Percentiles rank a stretch among this genome's conserved stretches.
phyloP scores from a whole-genome alignment of 1,284 basidiomycete genomes.

The Vanrija humicola region DNA sequence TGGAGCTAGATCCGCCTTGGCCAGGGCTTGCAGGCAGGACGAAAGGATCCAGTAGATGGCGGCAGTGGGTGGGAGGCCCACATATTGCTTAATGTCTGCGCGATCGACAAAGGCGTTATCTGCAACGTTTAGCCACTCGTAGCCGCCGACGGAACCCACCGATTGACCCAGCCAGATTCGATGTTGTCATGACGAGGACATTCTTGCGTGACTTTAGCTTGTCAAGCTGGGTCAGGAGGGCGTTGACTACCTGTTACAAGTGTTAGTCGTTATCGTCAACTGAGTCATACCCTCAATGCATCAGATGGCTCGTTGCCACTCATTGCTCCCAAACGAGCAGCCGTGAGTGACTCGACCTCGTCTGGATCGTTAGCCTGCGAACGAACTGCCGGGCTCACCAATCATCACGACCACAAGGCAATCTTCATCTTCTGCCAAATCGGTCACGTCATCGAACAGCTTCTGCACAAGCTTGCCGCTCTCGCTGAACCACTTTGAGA shows the following conservation, averaged over 20 bases:
- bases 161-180: constrained; percentile 90
- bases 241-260: constrained; percentile 82
- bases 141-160: constrained; percentile 54
- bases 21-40: constrained; percentile 75
- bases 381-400: constrained; percentile 53
- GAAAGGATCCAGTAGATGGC: constrained; percentile 93
- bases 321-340: constrained; percentile 88
- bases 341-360: constrained; percentile 94
- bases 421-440: constrained; percentile 81
- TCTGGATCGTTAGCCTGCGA: constrained; percentile 54
- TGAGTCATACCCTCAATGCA: constrained; percentile 68
- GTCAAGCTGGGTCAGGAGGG: constrained; percentile 92
- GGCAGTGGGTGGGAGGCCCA: constrained; percentile 81
- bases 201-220: constrained; percentile 90
- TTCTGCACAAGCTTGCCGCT: constrained; percentile 96
- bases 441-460: constrained; percentile 81
- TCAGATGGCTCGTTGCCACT: constrained; percentile 92
- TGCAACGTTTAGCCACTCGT: constrained; percentile 37
- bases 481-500: constrained; percentile 97
- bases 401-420: constrained; percentile 93
- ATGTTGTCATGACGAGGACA: constrained; percentile 93
- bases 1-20: constrained; percentile 66
- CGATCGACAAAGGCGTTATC: constrained; percentile 95
- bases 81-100: constrained; percentile 92
- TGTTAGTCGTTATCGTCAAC: background rate